Evolutionary conservation across 352 stramenopile genomes (phyloP).

Genomic region (Pythium dissotocum): DNA sequence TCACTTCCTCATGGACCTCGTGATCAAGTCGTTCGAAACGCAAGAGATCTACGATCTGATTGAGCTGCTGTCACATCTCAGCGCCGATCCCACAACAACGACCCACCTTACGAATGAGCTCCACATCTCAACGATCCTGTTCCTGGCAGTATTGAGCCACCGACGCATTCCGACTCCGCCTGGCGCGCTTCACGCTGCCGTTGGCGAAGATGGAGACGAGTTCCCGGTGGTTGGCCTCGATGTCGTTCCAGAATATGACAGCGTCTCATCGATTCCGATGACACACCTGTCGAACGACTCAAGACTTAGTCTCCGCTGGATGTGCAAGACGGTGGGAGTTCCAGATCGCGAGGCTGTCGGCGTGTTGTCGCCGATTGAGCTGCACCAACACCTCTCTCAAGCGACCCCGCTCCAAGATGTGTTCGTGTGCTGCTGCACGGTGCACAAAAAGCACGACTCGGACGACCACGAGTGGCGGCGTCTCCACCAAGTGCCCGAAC

Average conservation of each 20-base stretch:
- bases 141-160: slow-evolving; percentile 64
- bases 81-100: slow-evolving; percentile 37
- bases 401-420: slow-evolving; percentile 14
- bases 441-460: slow-evolving; percentile 35
- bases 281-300: slow-evolving; percentile 69
- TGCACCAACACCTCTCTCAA: slow-evolving; percentile 47
- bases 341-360: slow-evolving; percentile 34
- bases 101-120: slow-evolving; percentile 53
- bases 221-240: slow-evolving; percentile 77
- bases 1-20: slow-evolving; percentile 26
- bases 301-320: slow-evolving; percentile 69
- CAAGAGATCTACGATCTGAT: slow-evolving; percentile 67
- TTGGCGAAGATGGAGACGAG: slow-evolving; percentile 41
- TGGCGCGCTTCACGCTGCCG: not conserved
- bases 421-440: slow-evolving; percentile 71
- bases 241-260: slow-evolving; percentile 37
- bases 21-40: slow-evolving; percentile 31
- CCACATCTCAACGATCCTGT: slow-evolving; percentile 61
- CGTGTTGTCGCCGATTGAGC: slow-evolving; percentile 51
- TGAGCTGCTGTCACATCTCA: slow-evolving; percentile 62
- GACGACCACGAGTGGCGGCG: slow-evolving; percentile 56
- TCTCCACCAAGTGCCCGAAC: slow-evolving; percentile 63
- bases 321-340: slow-evolving; percentile 37
- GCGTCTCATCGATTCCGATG: slow-evolving; percentile 59
- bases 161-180: slow-evolving; percentile 21